phyloP scores from a whole-genome alignment of 1,139 yeast species.

The Yamadazyma spencermartinsiae region DNA sequence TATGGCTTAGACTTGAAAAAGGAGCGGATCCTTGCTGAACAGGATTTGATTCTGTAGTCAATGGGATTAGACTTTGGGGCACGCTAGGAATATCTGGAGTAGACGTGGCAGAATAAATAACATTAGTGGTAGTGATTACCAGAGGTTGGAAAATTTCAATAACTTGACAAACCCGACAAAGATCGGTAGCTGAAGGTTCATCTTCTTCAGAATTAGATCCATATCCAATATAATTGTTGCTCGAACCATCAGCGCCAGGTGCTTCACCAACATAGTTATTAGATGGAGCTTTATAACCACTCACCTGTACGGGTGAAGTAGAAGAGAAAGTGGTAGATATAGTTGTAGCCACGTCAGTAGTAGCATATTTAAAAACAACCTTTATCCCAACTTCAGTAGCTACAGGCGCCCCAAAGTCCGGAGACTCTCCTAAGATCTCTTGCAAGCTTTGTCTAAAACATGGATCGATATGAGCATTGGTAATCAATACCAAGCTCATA shows the following conservation, averaged over 20 bases:
- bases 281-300: not conserved
- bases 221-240: not conserved
- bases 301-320: not conserved
- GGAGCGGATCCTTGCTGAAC: slow-evolving; percentile 5
- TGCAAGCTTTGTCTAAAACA: slow-evolving; percentile 3
- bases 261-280: no score
- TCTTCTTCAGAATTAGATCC: slow-evolving; percentile 3
- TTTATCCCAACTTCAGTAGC: slow-evolving; percentile 6
- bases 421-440: slow-evolving; percentile 5
- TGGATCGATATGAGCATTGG: not conserved
- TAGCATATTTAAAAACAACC: slow-evolving; percentile 9
- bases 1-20: slow-evolving; percentile 2
- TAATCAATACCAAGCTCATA: not conserved
- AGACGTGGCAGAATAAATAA: slow-evolving; percentile 6
- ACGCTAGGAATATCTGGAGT: slow-evolving; percentile 1
- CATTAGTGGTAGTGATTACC: not conserved
- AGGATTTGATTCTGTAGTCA: slow-evolving; percentile 7
- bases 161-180: slow-evolving; percentile 9
- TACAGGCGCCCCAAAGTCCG: not conserved
- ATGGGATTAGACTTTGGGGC: slow-evolving; percentile 7
- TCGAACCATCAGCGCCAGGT: not conserved
- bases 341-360: not conserved
- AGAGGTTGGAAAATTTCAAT: slow-evolving; percentile 6
- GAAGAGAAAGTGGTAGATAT: not conserved
- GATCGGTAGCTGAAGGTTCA: slow-evolving; percentile 2